Conservation (phyloP, 352 stramenopile species). For the Phytophthora aleatoria region DNA sequence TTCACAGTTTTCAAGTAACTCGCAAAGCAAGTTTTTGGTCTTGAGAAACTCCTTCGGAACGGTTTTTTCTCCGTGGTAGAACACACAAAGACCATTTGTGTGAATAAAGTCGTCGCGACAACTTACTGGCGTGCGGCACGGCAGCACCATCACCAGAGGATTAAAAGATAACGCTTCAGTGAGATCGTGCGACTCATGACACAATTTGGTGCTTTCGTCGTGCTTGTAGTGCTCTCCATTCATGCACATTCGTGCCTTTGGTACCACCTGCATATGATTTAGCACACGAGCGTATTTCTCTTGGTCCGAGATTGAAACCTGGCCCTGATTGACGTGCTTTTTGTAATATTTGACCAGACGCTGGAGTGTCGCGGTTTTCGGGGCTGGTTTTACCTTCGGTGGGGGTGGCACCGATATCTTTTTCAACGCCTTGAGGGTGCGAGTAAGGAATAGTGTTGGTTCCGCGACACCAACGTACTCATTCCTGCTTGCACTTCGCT, state of each 20-base stretch:
- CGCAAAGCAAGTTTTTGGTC: not conserved
- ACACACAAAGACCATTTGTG: not conserved
- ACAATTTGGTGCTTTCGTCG: not conserved
- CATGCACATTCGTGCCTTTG: not conserved
- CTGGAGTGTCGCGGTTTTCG: not conserved
- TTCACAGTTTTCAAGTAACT: not conserved
- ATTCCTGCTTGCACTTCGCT: not conserved
- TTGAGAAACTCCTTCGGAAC: conserved; percentile 4
- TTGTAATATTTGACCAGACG: no score
- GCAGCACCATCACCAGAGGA: not conserved
- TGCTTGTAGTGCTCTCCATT: not conserved
- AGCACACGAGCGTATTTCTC: not conserved
- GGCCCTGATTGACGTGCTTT: not conserved
- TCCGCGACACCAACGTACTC: not conserved
- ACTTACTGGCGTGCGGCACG: not conserved
- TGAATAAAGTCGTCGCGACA: not conserved
- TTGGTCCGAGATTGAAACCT: not conserved
- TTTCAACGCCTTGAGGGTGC: not conserved
- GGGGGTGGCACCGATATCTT: not conserved
- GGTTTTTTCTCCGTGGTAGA: not conserved
- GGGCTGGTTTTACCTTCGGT: not conserved
- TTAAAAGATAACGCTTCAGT: not conserved
- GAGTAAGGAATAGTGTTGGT: not conserved
- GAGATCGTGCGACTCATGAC: not conserved
- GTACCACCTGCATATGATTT: not conserved